Base-by-base conservation (phyloP, 768 basidiomycete species). In the Mycena kentingensis region DNA sequence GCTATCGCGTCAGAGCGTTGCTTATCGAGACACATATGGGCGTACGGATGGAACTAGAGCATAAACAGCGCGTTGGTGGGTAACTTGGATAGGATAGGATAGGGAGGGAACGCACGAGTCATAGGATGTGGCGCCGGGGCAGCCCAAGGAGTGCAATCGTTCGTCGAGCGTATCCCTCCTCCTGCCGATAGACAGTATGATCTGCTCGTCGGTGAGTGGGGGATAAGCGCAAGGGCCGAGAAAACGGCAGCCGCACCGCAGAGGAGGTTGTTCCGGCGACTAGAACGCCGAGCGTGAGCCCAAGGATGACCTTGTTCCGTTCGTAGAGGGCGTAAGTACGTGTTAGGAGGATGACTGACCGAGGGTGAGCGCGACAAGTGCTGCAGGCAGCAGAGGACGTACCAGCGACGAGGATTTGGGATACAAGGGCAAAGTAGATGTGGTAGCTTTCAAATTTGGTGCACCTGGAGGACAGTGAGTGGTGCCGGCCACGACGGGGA, bases 271-370 rank as follows among this genome's bases (percentile, higher is more conserved):
- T 10, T 4, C 16, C 53, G 28, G 8, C 39, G 13, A 54, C 2
- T 18, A 39, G 46, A 16, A 58, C 52, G 3, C 13, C 19, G 16
- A 52, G 5, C 46, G 34, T 54, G 13, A 48, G 19, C 10, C 34
- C 46, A 27, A 58, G 36, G 22, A 54, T 29, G 4, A 15, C 11
- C 22, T 54, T 58, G 27, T 52, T 52, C n/a, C 50, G 49, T 22
- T 52, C 49, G 46, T 58, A 54, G 8, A 58, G 36, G 2, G 53
- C 57, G 15, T 54, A 58, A n/a, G 57, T 58, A 3, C 57, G 38
- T 26, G 43, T 54, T 18, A 58, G 48, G 35, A 58, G 57, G 26
- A 58, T 51, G 16, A 28, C 57, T 58, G 19, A 19, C 25, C 35
- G 13, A 27, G 8, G 12, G 2, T 5, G 4, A 42, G 24, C 39